These are phyloP conservation scores for Cladophialophora bantiana DNA, from an alignment of 2,329 filamentous ascomycete species.

Conservation along the genomic window DNA sequence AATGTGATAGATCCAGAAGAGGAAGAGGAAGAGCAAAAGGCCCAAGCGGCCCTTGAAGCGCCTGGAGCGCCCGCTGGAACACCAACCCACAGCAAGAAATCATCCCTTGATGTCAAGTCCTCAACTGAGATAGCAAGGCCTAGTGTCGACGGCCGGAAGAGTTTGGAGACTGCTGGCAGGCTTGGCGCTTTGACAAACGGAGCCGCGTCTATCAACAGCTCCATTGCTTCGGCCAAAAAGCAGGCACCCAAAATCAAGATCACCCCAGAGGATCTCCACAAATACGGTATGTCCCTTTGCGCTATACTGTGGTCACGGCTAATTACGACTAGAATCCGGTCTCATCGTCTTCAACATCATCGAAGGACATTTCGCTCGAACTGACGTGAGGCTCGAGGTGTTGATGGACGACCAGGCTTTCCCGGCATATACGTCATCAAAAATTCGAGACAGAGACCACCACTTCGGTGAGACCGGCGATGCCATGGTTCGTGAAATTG, in stretches of 20 bases:
- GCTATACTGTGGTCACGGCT: conserved; percentile 41
- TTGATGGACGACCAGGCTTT: conserved; percentile 95
- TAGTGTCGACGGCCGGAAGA: conserved; percentile 34
- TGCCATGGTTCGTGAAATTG: conserved; percentile 94
- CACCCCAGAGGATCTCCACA: conserved; percentile 77
- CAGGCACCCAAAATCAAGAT: conserved; percentile 78
- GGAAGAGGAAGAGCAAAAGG: conserved; percentile 53
- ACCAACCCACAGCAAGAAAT: conserved; percentile 36
- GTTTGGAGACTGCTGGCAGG: conserved; percentile 29
- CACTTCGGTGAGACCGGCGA: conserved; percentile 92
- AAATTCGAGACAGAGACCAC: conserved; percentile 70
- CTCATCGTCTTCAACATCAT: conserved; percentile 93
- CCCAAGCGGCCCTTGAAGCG: conserved; percentile 40
- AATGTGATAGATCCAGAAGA: conserved; percentile 88
- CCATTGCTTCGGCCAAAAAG: conserved; percentile 57
- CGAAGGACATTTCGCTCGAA: conserved; percentile 82
- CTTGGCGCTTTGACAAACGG: conserved; percentile 23
- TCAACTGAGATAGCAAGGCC: conserved; percentile 26
- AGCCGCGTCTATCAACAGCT: conserved; percentile 52
- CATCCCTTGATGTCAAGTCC: conserved; percentile 33
- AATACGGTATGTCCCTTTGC: conserved; percentile 66
- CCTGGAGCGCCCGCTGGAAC: conserved; percentile 10
- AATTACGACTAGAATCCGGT: conserved; percentile 72
- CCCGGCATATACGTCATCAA: conserved; percentile 83
- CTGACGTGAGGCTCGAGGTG: conserved; percentile 80